phyloP scores from a whole-genome alignment of 2,329 filamentous ascomycete species.

The Ceratocystis cacaofunesta region DNA sequence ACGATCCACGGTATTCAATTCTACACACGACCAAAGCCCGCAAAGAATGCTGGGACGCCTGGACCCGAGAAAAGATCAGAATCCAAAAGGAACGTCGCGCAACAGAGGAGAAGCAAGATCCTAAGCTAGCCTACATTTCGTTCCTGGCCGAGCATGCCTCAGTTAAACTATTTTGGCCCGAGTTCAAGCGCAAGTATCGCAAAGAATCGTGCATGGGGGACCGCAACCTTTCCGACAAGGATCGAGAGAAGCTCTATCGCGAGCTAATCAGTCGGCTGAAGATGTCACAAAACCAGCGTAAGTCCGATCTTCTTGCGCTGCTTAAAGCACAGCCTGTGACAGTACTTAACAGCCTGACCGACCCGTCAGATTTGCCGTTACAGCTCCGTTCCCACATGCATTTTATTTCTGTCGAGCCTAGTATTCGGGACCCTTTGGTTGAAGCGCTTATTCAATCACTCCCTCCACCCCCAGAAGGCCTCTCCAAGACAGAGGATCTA shows the following conservation, averaged over 20 bases:
- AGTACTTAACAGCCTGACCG: constrained; percentile 44
- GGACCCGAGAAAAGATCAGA: constrained; percentile 65
- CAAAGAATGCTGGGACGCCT: constrained; percentile 69
- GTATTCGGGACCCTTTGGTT: constrained; percentile 48
- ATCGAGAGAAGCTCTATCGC: constrained; percentile 65
- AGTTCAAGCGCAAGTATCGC: constrained; percentile 84
- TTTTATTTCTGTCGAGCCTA: constrained; percentile 50
- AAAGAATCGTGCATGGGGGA: constrained; percentile 72
- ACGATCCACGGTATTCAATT: constrained; percentile 76
- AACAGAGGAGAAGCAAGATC: constrained; percentile 66
- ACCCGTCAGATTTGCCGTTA: constrained; percentile 42
- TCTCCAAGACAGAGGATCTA: constrained; percentile 22
- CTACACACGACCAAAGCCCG: constrained; percentile 67
- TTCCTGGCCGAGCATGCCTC: constrained; percentile 72
- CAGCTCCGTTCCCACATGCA: constrained; percentile 50
- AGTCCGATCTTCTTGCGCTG: constrained; percentile 52
- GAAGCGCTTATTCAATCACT: constrained; percentile 52
- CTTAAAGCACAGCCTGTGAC: constrained; percentile 46
- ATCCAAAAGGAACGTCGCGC: constrained; percentile 56
- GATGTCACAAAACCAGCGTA: constrained; percentile 49
- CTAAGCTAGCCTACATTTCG: constrained; percentile 63
- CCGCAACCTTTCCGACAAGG: constrained; percentile 53
- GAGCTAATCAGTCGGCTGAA: constrained; percentile 57
- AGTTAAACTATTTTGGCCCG: constrained; percentile 90
- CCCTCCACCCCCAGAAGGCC: constrained; percentile 35